phyloP scores from a whole-genome alignment of 306 rosid species.

The Quercus glauca region DNA sequence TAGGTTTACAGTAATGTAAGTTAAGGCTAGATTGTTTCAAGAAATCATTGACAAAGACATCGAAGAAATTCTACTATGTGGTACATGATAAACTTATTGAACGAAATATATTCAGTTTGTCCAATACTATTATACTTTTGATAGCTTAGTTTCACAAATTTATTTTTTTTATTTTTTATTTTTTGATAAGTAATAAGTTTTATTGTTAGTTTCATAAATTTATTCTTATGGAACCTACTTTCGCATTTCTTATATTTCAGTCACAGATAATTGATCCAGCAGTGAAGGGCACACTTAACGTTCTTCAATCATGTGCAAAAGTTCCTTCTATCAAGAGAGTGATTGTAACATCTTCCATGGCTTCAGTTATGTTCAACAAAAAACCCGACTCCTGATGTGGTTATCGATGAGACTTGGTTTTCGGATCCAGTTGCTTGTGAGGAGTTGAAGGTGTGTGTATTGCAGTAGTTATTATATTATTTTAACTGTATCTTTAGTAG shows the following conservation, averaged over 20 bases:
- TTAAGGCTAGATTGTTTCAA: not conserved
- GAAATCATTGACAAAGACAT: not conserved
- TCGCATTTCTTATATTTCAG: not conserved
- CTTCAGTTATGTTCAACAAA: not conserved
- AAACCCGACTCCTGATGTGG: slow-evolving; percentile 14
- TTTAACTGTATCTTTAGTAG: not conserved
- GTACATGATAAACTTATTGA: not conserved
- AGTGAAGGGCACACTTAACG: slow-evolving; percentile 28
- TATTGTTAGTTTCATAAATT: too few relatives aligned
- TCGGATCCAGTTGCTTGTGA: slow-evolving; percentile 4
- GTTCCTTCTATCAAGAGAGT: slow-evolving; percentile 18
- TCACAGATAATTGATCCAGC: slow-evolving; percentile 19
- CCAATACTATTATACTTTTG: not conserved
- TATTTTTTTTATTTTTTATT: too few relatives aligned
- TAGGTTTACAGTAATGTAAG: not conserved
- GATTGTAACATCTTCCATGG: slow-evolving; percentile 28
- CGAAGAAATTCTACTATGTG: too few relatives aligned
- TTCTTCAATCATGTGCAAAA: slow-evolving; percentile 20
- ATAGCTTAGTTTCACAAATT: not conserved
- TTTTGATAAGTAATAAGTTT: too few relatives aligned
- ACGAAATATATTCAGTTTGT: not conserved
- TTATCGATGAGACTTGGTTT: slow-evolving; percentile 32
- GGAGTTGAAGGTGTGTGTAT: slow-evolving; percentile 20
- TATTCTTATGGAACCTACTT: not conserved
- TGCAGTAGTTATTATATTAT: not conserved